Evolutionary conservation across 495 filamentous ascomycete genomes (phyloP), one percentile per base, ranked within the genome.

Genomic region (Durotheca rogersii): DNA sequence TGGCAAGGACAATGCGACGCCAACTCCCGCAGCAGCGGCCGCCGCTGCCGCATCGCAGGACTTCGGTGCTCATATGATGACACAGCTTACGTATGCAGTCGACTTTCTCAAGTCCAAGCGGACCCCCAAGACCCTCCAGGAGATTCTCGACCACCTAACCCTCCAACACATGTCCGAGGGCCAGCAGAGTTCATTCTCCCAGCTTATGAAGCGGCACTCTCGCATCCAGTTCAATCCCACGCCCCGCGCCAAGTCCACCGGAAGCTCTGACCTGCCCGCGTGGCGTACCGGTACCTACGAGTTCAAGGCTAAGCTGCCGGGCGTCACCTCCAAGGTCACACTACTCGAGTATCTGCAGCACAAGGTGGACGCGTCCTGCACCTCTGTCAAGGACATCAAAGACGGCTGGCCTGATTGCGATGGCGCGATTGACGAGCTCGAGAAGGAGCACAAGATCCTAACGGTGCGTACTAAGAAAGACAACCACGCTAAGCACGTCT

Each of bases 391-490:
- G 62, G 89, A 95, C 47, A 77, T 98, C 19, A 91, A 92, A 65
- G 93, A 98, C 61, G 94, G 94, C 19, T 98, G 93, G 93, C 81
- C 84, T 4, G 84, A 84, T 50, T 90, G 87, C 51, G 81, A 89
- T 34, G 79, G 83, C 11, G 78, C 86, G 1, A 87, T 98, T 69
- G 79, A 81, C 48, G 75, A 81, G 55, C 72, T 97, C 45, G 93
- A 97, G 74, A 68, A 67, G 14, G 81, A 86, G 56, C 85, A 88
- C 44, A 85, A 86, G 69, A 73, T 97, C 9, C 73, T 96, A 14
- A 87, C 95, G 11, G 86, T 86, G 19, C 80, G 90, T 30, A 91
- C 90, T 46, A 95, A 94, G 74, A 97, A 97, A 71, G 94, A 97
- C 61, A 85, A 88, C 54, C 80, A 83, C 54, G 80, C 90, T 4